Conservation (phyloP, 345 rosid genomes). For the Hibiscus mutabilis region DNA sequence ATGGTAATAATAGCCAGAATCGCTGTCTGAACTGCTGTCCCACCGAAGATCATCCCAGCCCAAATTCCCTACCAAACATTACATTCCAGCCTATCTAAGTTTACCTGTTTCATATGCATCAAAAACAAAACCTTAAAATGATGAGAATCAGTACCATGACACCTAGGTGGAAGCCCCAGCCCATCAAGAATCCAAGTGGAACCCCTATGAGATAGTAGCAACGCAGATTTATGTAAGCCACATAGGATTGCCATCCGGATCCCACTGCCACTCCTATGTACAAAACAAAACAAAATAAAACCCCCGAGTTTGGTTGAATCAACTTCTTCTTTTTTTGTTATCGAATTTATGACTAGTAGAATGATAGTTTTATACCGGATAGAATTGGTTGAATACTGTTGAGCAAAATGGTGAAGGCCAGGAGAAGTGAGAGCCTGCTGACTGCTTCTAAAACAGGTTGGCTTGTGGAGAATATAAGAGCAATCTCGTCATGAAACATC, state of each 20-base stretch:
- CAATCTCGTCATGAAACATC: constrained; percentile 34
- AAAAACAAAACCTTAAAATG: too few relatives aligned
- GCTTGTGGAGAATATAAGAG: constrained; percentile 56
- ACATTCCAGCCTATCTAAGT: neutral
- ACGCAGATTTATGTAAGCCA: constrained; percentile 84
- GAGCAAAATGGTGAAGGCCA: constrained; percentile 73
- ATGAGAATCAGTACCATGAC: constrained; percentile 45
- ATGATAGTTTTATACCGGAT: constrained; percentile 36
- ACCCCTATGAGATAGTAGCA: constrained; percentile 72
- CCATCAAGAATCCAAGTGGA: constrained; percentile 81
- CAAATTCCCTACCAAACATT: constrained; percentile 54
- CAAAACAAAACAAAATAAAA: too few relatives aligned
- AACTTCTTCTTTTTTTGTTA: too few relatives aligned
- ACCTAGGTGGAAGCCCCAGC: constrained; percentile 69
- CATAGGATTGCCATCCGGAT: constrained; percentile 90
- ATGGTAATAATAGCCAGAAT: constrained; percentile 41
- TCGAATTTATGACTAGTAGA: neutral
- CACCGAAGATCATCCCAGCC: constrained; percentile 87
- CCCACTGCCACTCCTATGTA: constrained; percentile 83
- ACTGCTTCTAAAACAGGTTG: constrained; percentile 51
- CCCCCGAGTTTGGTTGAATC: neutral
- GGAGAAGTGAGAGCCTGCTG: constrained; percentile 44
- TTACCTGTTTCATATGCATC: too few relatives aligned
- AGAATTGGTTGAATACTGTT: constrained; percentile 82
- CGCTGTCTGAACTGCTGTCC: constrained; percentile 63